Evolutionary conservation across 2,329 filamentous ascomycete species (phyloP).

Genomic region (Colletotrichum cuscutae): DNA sequence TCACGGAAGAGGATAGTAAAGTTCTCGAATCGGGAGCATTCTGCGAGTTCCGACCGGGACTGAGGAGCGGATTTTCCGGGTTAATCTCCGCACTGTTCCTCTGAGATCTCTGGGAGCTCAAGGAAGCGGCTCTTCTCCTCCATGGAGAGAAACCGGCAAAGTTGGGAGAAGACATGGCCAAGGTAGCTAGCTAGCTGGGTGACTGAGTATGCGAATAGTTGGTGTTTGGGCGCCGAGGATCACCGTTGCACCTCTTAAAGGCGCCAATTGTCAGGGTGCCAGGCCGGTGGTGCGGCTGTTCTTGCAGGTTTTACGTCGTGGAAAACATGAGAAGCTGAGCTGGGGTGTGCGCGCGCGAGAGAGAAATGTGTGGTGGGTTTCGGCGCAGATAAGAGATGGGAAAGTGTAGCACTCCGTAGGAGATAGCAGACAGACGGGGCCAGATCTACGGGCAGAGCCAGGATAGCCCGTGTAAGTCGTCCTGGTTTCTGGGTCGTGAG

Average conservation of each 20-base stretch:
- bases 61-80: constrained; percentile 38
- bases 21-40: constrained; percentile 42
- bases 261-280: constrained; percentile 17
- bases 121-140: constrained; percentile 49
- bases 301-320: constrained; percentile 15
- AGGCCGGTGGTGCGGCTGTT: constrained; percentile 21
- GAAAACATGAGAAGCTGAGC: constrained; percentile 27
- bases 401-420: constrained; percentile 20
- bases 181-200: neutral
- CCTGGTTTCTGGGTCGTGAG: constrained; percentile 9
- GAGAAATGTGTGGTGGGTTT: constrained; percentile 15
- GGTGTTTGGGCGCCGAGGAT: constrained; percentile 4
- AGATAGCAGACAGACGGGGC: constrained; percentile 16
- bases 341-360: constrained; percentile 4
- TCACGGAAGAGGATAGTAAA: constrained; percentile 49
- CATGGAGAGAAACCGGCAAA: constrained; percentile 58
- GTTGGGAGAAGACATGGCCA: constrained; percentile 57
- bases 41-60: constrained; percentile 30
- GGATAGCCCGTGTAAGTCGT: constrained; percentile 30
- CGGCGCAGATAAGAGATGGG: constrained; percentile 27
- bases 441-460: constrained; percentile 31
- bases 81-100: constrained; percentile 37
- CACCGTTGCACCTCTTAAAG: constrained; percentile 14
- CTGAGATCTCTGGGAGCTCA: constrained; percentile 35
- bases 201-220: neutral